These are phyloP conservation scores for Penicillium sp. DNA, from an alignment of 2,329 filamentous ascomycete species.

Conservation along the genomic window DNA sequence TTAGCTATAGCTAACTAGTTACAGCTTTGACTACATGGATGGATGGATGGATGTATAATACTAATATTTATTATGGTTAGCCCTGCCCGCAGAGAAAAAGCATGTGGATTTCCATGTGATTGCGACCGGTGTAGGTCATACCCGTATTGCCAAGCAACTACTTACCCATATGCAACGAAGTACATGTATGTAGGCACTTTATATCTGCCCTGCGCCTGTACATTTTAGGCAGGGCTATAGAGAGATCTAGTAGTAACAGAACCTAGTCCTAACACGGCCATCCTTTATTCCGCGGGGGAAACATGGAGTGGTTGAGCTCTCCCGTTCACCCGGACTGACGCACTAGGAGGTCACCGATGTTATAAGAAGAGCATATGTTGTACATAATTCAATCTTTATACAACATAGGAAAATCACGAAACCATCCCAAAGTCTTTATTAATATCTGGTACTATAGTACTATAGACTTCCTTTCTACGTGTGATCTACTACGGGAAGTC, in stretches of 20 bases:
- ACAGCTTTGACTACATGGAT: neutral
- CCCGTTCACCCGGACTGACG: slow-evolving; percentile 23
- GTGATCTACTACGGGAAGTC: neutral
- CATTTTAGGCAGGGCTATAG: neutral
- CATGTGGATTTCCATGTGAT: slow-evolving; percentile 18
- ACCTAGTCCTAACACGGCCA: slow-evolving; percentile 2
- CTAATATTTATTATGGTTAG: too few relatives aligned
- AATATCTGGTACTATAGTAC: neutral
- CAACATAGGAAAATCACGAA: too few relatives aligned
- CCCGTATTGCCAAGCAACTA: neutral
- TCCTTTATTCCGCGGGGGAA: slow-evolving; percentile 25
- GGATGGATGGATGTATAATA: neutral
- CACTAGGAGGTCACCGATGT: slow-evolving; percentile 15
- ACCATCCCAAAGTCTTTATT: neutral
- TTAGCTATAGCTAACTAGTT: neutral
- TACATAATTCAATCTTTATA: too few relatives aligned
- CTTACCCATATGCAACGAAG: neutral
- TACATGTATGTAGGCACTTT: neutral
- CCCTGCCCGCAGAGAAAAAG: neutral
- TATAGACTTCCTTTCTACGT: neutral
- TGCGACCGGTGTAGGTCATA: neutral
- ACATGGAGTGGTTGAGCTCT: slow-evolving; percentile 13
- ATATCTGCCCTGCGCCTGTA: neutral
- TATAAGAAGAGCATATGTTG: neutral
- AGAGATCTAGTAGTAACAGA: neutral